Evolutionary conservation across 139 green algal genomes (phyloP).

Genomic region (Chlamydomonas sphaeroides): DNA sequence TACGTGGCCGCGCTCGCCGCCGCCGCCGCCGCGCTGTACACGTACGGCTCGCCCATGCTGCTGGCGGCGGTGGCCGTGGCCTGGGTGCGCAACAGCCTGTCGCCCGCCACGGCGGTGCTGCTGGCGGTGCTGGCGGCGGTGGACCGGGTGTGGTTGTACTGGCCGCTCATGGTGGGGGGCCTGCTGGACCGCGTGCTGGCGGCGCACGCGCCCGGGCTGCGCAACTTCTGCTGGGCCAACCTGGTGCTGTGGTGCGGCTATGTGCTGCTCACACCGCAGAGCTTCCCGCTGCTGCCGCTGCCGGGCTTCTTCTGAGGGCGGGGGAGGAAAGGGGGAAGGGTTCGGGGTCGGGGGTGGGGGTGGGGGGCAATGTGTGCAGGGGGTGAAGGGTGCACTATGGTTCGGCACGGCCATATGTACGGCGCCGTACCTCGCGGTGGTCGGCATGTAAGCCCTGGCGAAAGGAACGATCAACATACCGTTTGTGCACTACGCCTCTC

Average conservation of each 20-base stretch:
- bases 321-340: too few relatives aligned
- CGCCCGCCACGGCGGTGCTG: slow-evolving; percentile 37
- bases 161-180: slow-evolving; percentile 34
- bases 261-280: neutral
- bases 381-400: too few relatives aligned
- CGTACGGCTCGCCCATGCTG: slow-evolving; percentile 12
- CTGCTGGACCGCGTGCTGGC: slow-evolving; percentile 43
- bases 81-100: slow-evolving; percentile 50
- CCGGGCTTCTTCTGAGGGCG: too few relatives aligned
- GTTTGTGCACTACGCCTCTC: too few relatives aligned
- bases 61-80: slow-evolving; percentile 37
- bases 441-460: too few relatives aligned
- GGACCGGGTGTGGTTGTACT: slow-evolving; percentile 54
- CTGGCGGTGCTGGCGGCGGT: slow-evolving; percentile 38
- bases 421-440: too few relatives aligned
- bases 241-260: slow-evolving; percentile 18
- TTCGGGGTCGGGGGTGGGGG: too few relatives aligned
- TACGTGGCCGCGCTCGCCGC: slow-evolving; percentile 15
- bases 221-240: slow-evolving; percentile 36
- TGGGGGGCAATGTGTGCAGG: too few relatives aligned
- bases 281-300: slow-evolving; percentile 22
- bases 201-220: slow-evolving; percentile 25
- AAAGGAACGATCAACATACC: too few relatives aligned
- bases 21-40: slow-evolving; percentile 1
- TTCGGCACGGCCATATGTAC: too few relatives aligned